A percentile compares a stretch with the other conserved stretches of the same genome.
These are phyloP conservation scores for Coleophoma eucalyptorum DNA, from an alignment of 2,329 filamentous ascomycete genomes.

Conservation along the genomic window DNA sequence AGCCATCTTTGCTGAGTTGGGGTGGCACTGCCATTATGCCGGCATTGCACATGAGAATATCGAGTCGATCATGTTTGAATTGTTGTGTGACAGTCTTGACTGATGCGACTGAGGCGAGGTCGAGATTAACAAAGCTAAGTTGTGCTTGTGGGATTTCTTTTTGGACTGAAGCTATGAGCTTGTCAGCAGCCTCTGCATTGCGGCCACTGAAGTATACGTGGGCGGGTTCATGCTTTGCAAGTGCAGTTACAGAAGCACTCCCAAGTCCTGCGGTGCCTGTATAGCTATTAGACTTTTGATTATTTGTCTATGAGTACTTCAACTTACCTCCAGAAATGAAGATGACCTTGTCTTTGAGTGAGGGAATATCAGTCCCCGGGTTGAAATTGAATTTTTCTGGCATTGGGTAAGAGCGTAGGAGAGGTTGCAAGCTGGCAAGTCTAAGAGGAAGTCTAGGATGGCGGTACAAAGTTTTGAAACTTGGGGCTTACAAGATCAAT, in stretches of 20 bases:
- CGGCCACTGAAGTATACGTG: conserved; percentile 34
- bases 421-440: too few relatives aligned
- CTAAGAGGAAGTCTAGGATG: too few relatives aligned
- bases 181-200: conserved; percentile 29
- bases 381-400: neutral
- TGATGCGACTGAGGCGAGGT: conserved; percentile 39
- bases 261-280: conserved; percentile 37
- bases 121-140: conserved; percentile 35
- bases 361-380: conserved; percentile 7
- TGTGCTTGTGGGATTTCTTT: conserved; percentile 13
- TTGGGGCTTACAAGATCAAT: too few relatives aligned
- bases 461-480: too few relatives aligned
- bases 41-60: conserved; percentile 42
- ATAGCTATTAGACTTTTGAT: neutral
- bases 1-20: conserved; percentile 36
- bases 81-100: conserved; percentile 36
- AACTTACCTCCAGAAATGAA: conserved; percentile 15
- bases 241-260: conserved; percentile 31
- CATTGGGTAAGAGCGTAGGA: too few relatives aligned
- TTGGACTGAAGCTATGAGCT: conserved; percentile 32
- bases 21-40: conserved; percentile 37
- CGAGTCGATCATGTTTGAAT: conserved; percentile 30
- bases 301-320: too few relatives aligned
- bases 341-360: conserved; percentile 12
- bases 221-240: conserved; percentile 35